Evolutionary conservation across 805 yeast species (phyloP).

Genomic region (Sporopachydermia quercuum): DNA sequence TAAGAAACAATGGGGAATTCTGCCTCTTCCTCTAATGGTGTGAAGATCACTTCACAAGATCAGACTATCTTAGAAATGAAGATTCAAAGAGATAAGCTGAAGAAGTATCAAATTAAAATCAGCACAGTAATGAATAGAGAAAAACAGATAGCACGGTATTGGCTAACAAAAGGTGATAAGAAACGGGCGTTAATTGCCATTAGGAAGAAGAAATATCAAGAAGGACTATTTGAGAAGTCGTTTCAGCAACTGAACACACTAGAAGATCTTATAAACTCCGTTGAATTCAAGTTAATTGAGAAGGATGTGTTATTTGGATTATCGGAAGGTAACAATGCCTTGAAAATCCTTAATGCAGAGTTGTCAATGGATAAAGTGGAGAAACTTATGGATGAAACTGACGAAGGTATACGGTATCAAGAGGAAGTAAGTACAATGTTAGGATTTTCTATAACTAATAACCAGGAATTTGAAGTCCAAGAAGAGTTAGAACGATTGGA

Average conservation of each 20-base stretch:
- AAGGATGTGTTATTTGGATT: conserved; percentile 72
- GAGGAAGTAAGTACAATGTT: conserved; percentile 29
- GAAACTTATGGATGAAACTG: conserved; percentile 65
- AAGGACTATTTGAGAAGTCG: conserved; percentile 51
- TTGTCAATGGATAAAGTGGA: conserved; percentile 71
- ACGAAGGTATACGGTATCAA: conserved; percentile 69
- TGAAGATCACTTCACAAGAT: conserved; percentile 67
- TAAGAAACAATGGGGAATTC: conserved; percentile 27
- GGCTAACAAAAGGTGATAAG: conserved; percentile 36
- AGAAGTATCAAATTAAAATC: conserved; percentile 53
- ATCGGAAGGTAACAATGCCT: conserved; percentile 63
- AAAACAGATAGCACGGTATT: conserved; percentile 39
- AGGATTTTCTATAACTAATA: conserved; percentile 19
- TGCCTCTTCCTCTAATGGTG: conserved; percentile 11
- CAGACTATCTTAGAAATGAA: conserved; percentile 77
- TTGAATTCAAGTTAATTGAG: conserved; percentile 84
- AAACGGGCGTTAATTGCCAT: conserved; percentile 54
- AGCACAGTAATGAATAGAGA: conserved; percentile 46
- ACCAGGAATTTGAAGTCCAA: conserved; percentile 19
- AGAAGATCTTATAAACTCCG: conserved; percentile 55
- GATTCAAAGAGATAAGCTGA: conserved; percentile 72
- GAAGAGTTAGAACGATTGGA: conserved; percentile 17
- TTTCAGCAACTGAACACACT: conserved; percentile 65
- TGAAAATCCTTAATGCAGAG: conserved; percentile 64
- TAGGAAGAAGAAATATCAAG: conserved; percentile 70